Evolutionary conservation across 441 rosid genomes (phyloP).

Genomic region (Macaranga tanarius): DNA sequence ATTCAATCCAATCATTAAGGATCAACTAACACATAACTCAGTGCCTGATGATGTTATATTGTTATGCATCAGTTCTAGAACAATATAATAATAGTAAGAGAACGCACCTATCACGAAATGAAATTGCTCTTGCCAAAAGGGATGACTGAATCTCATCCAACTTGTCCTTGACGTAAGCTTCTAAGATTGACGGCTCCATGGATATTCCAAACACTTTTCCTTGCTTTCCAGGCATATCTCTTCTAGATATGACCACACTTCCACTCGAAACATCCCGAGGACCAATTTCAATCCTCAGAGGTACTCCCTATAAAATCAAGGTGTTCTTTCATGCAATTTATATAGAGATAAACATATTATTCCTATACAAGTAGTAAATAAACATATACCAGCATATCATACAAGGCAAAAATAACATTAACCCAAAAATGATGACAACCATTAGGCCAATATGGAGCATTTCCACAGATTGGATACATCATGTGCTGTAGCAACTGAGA

Average conservation of each 20-base stretch:
- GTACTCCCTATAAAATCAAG: constrained; percentile 58
- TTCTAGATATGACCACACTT: constrained; percentile 82
- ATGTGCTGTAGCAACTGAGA: too few relatives aligned
- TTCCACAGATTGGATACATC: too few relatives aligned
- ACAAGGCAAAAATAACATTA: too few relatives aligned
- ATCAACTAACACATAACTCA: not conserved
- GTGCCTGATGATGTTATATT: not conserved
- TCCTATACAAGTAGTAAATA: too few relatives aligned
- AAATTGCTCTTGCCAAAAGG: constrained; percentile 60
- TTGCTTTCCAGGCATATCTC: constrained; percentile 89
- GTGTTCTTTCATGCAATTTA: not conserved
- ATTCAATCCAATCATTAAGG: not conserved
- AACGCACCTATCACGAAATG: constrained; percentile 70
- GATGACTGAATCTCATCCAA: constrained; percentile 85
- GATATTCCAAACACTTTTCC: constrained; percentile 94
- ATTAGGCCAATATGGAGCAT: too few relatives aligned
- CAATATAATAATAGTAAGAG: constrained; percentile 12
- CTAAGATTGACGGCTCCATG: constrained; percentile 69
- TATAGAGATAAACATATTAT: too few relatives aligned
- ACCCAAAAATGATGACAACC: too few relatives aligned
- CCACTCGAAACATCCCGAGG: constrained; percentile 83
- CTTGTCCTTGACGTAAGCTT: constrained; percentile 76
- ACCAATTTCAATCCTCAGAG: constrained; percentile 89
- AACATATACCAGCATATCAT: too few relatives aligned
- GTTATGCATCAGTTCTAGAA: not conserved